Base-by-base conservation (phyloP, 2,329 filamentous ascomycete species). In the Pezizomycotina sp. region DNA sequence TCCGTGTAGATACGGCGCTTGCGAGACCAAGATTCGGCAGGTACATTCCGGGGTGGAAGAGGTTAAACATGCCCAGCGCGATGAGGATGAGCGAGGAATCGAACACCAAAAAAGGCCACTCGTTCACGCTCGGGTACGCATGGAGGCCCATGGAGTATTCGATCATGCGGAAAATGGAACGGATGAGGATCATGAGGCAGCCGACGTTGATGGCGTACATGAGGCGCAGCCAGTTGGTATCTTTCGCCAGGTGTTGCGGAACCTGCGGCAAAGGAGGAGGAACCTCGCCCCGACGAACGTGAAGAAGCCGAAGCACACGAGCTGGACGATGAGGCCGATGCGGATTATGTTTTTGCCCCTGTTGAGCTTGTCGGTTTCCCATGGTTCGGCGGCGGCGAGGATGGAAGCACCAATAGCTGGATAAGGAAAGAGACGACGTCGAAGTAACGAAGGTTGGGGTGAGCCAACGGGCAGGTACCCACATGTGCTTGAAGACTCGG, bases 251-350 rank as follows among this genome's bases (percentile, higher is more conserved):
- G n/a, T n/a, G n/a, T n/a, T n/a, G n/a, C n/a, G n/a, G n/a, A n/a
- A n/a, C n/a, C n/a, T n/a, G n/a, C n/a, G n/a, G n/a, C n/a, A n/a
- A n/a, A n/a, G n/a, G n/a, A n/a, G n/a, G n/a, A n/a, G 62, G 52
- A 71, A 71, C 1, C 65, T 41, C 2, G 59, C 45, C 0, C 65
- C 59, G 1, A 61, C 60, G 3, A 60, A 36, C 19, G 66, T 52
- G 48, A 75, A 76, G 26, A 73, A 54, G 10, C 59, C 60, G 43
- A 76, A 73, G 34, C 67, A 60, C 23, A 68, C 18, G 13, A 75
- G 58, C 48, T 76, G 71, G 9, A 73, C 50, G 18, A 66, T 50
- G 2, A 76, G 55, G 1, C 71, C 71, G 1, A 46, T 62, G 5
- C 74, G 53, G 10, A 74, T 62, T 29, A 74, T 56, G 14, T 62